phyloP scores from a whole-genome alignment of 257 asterid species.

The Lavandula angustifolia region DNA sequence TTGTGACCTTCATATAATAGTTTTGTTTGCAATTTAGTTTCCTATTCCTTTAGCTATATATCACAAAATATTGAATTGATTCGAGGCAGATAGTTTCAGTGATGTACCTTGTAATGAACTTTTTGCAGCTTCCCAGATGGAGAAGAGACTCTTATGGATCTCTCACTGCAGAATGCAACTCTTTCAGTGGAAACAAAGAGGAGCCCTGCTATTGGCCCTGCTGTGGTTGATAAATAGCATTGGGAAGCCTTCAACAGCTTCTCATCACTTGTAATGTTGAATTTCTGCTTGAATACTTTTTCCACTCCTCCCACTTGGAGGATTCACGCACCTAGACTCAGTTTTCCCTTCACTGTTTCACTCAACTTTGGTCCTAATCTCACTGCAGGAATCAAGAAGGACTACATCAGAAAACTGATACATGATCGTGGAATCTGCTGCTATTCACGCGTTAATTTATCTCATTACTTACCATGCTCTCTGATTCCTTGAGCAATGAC shows the following conservation, averaged over 20 bases:
- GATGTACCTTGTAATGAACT: constrained; percentile 33
- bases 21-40: no score
- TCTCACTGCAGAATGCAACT: constrained; percentile 48
- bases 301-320: constrained; percentile 43
- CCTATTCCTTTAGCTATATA: no score
- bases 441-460: no score
- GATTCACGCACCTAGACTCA: constrained; percentile 43
- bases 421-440: no score
- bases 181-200: constrained; percentile 39
- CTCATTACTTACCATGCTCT: constrained; percentile 31
- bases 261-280: constrained; percentile 36
- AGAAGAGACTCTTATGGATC: constrained; percentile 40
- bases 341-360: constrained; percentile 44
- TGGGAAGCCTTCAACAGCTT: constrained; percentile 44
- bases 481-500: constrained; percentile 36
- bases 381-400: constrained; percentile 31
- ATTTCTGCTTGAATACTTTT: constrained; percentile 42
- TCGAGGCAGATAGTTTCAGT: no score
- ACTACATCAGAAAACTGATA: no score
- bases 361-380: constrained; percentile 41
- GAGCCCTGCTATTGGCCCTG: constrained; percentile 46
- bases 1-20: constrained; percentile 34
- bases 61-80: no score
- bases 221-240: constrained; percentile 46
- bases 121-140: constrained; percentile 36